Conservation (phyloP, 179 eudicot species). For the Beta lomatogona region DNA sequence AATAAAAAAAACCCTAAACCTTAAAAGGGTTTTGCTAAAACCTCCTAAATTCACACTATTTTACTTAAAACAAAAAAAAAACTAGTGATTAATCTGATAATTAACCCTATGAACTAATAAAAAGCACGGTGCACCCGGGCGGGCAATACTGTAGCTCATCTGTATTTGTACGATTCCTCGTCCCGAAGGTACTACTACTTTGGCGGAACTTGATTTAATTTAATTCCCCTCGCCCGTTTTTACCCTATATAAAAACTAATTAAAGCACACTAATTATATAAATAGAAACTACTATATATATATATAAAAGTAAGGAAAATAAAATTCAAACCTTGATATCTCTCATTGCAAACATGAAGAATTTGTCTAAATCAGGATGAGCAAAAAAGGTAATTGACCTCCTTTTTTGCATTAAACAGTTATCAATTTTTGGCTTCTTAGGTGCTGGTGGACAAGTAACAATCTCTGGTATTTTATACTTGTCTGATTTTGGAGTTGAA, state of each 20-base stretch:
- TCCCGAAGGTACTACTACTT: no score
- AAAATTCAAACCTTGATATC: constrained; percentile 43
- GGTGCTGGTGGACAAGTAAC: constrained; percentile 47
- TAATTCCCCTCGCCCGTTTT: no score
- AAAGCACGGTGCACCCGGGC: background rate
- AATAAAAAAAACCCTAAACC: constrained; percentile 23
- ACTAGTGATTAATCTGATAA: constrained; percentile 12
- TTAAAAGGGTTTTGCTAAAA: constrained; percentile 25
- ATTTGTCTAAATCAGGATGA: constrained; percentile 44
- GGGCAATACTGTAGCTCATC: no score
- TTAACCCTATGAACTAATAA: background rate
- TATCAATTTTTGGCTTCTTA: constrained; percentile 30
- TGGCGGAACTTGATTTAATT: no score
- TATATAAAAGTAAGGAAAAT: background rate
- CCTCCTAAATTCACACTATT: constrained; percentile 28
- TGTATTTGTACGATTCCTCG: no score
- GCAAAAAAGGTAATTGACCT: constrained; percentile 39
- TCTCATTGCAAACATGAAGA: constrained; percentile 39
- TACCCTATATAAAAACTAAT: no score
- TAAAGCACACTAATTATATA: background rate
- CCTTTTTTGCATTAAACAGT: constrained; percentile 18
- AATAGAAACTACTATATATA: background rate
- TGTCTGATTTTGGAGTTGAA: constrained; percentile 40
- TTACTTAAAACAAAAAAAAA: background rate
- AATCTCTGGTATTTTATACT: constrained; percentile 41